Base-by-base conservation (phyloP, 2,329 filamentous ascomycete genomes). In the Monilinia aucupariae region DNA sequence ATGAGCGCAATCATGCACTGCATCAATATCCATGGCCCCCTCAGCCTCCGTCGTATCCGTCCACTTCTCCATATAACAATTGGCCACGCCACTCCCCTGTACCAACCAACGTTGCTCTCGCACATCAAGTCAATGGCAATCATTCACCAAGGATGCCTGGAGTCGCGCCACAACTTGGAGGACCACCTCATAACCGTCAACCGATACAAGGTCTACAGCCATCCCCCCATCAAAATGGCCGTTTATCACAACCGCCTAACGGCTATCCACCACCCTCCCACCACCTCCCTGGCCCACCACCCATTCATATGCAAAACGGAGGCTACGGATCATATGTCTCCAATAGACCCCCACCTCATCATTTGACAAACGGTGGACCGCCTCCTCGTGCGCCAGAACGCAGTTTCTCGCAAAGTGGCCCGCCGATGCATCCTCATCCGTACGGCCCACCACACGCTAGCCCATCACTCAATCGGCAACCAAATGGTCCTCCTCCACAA, bases 31-130 rank as follows among this genome's bases (percentile, higher is more conserved):
- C 64, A 30, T 70, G 69, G 70, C 64, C 77, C 20, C 70, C 76
- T 55, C 70, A 76, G 56, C 76, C 78, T 65, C 74, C 76, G 39
- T 76, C 76, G 63, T 75, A 77, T 8, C 75, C 78, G 7, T 71
- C 76, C 4, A 69, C 69, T 43, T 68, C 70, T 54, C 68, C 75
- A 49, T 81, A 77, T 70, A 72, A 72, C 52, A 81, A 81, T 63
- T 85, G 83, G 79, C 78, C 80, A 61, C 79, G 80, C 25, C 77
- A 78, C 17, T 74, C 80, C 25, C 79, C 80, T 41, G 80, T 80
- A 59, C 79, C 81, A 64, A 77, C 78, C 49, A 60, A 53, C 47
- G 63, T 64, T 45, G 77, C 82, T 4, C 75, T 78, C 43, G 72
- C 78, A 34, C 78, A 79, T 60, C 78, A 82, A 49, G 70, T 83